phyloP scores from a whole-genome alignment of 495 filamentous ascomycete genomes.

The Daldinia concentrica region DNA sequence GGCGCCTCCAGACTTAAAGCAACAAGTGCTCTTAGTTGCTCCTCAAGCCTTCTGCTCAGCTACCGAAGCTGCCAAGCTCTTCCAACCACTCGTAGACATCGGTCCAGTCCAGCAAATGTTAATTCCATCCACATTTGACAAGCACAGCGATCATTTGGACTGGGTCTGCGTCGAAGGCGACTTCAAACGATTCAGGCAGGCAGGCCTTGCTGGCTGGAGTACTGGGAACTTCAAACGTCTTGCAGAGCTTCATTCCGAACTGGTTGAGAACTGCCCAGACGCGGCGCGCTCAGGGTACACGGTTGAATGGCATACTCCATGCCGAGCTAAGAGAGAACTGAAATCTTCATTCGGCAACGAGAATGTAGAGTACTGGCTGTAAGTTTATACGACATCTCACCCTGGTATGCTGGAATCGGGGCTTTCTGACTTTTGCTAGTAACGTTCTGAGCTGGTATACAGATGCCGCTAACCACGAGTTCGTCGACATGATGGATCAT shows the following conservation, averaged over 20 bases:
- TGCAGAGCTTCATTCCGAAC: background rate
- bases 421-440: background rate
- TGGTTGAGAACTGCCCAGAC: background rate
- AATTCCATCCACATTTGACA: background rate
- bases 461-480: conserved; percentile 9
- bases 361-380: background rate
- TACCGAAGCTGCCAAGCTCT: background rate
- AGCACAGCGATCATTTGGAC: background rate
- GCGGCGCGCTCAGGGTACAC: background rate
- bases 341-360: background rate
- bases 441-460: conserved; percentile 14
- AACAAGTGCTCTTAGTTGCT: conserved; percentile 15
- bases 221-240: background rate
- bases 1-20: conserved; percentile 21
- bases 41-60: conserved; percentile 10
- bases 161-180: background rate
- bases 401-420: background rate
- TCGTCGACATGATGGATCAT: conserved; percentile 8
- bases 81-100: background rate
- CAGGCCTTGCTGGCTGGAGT: background rate
- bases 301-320: background rate
- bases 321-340: background rate
- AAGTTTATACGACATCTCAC: background rate
- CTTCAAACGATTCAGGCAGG: background rate
- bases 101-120: background rate